Conservation (phyloP, 805 yeast species). For the Ogataea ramenticola region DNA sequence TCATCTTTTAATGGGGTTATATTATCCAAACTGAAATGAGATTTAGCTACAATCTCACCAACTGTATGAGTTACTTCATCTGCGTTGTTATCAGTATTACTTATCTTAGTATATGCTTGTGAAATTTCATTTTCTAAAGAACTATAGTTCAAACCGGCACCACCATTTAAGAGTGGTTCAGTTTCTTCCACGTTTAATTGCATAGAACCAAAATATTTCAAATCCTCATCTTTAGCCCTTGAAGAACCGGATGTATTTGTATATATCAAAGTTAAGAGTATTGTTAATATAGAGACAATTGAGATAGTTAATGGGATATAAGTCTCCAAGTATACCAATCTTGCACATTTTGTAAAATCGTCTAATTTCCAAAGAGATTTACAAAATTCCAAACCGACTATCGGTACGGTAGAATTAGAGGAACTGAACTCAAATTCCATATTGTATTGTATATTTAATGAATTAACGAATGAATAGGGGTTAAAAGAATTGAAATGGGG, state of each 20-base stretch:
- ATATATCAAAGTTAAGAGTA: not conserved
- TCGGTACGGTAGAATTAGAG: not conserved
- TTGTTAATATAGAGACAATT: constrained; percentile 18
- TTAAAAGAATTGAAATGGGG: no score
- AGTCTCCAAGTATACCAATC: constrained; percentile 29
- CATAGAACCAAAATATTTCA: not conserved
- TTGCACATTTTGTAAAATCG: constrained; percentile 42
- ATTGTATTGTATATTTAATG: not conserved
- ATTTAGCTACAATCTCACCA: constrained; percentile 36
- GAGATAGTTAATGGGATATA: constrained; percentile 23
- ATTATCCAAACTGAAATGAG: constrained; percentile 59
- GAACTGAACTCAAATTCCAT: not conserved
- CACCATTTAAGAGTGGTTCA: not conserved
- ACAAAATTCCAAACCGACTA: not conserved
- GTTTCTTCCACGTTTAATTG: not conserved
- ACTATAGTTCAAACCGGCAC: constrained; percentile 1
- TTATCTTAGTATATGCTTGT: not conserved
- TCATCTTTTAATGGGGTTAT: constrained; percentile 47
- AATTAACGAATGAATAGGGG: no score
- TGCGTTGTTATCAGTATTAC: not conserved
- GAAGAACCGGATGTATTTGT: constrained; percentile 28
- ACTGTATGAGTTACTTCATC: constrained; percentile 3
- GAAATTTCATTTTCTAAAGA: not conserved
- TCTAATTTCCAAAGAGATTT: constrained; percentile 24
- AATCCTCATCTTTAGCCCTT: not conserved